These are phyloP conservation scores for Darksidea phi DNA, from an alignment of 495 filamentous ascomycete species.

Conservation along the genomic window DNA sequence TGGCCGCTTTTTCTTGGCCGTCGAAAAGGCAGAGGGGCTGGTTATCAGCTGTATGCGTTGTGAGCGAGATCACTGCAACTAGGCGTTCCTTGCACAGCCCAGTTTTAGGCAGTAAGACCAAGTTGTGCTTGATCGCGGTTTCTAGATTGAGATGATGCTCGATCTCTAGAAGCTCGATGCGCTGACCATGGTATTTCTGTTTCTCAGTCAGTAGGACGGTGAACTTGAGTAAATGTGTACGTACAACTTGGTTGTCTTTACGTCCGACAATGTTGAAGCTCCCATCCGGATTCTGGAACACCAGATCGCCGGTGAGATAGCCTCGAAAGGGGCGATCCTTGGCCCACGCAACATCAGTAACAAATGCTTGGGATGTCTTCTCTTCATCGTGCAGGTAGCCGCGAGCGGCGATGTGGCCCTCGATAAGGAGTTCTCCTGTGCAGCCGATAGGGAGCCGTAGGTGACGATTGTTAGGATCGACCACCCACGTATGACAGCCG, in stretches of 20 bases:
- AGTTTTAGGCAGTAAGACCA: constrained; percentile 21
- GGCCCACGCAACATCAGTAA: constrained; percentile 13
- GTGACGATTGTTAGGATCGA: constrained; percentile 22
- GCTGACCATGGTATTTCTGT: constrained; percentile 36
- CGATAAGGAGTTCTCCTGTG: constrained; percentile 27
- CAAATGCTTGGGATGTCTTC: constrained; percentile 27
- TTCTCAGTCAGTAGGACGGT: neutral
- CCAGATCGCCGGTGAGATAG: constrained; percentile 36
- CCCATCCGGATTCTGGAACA: constrained; percentile 31
- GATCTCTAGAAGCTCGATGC: constrained; percentile 37
- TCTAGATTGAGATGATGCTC: constrained; percentile 34
- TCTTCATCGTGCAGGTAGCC: constrained; percentile 29
- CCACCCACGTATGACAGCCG: constrained; percentile 25
- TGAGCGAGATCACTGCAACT: constrained; percentile 22
- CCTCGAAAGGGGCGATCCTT: constrained; percentile 19
- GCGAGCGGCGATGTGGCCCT: constrained; percentile 23
- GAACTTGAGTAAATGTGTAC: neutral
- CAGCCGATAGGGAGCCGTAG: constrained; percentile 24
- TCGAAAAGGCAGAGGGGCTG: constrained; percentile 19
- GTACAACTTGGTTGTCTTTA: constrained; percentile 36
- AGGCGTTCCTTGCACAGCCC: constrained; percentile 28
- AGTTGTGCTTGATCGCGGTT: constrained; percentile 6
- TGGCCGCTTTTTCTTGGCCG: constrained; percentile 4
- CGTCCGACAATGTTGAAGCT: constrained; percentile 32
- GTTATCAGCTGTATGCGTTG: neutral